A percentile compares a stretch with the other conserved stretches of the same genome.
These are phyloP conservation scores for Xylaria sp. DNA, from an alignment of 2,329 filamentous ascomycete species.

Conservation along the genomic window DNA sequence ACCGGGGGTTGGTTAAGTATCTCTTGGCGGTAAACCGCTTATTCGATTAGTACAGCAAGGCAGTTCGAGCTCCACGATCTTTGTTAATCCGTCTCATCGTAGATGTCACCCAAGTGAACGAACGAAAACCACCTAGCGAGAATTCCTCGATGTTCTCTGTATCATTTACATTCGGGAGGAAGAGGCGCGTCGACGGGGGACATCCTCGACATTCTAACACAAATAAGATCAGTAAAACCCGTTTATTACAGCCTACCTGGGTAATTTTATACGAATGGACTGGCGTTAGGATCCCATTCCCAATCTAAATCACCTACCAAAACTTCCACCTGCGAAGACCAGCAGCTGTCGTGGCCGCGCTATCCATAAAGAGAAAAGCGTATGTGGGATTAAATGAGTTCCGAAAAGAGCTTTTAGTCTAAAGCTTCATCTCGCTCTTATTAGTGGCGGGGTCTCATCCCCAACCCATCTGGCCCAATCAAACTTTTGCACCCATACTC, in stretches of 20 bases:
- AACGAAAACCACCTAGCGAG: neutral
- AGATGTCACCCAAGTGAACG: neutral
- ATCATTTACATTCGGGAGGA: neutral
- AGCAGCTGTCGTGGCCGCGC: too few relatives aligned
- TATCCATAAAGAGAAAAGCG: constrained; percentile 1
- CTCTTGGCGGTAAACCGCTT: neutral
- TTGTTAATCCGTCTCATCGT: too few relatives aligned
- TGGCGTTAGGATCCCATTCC: neutral
- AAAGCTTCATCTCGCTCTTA: constrained; percentile 19
- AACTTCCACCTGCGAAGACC: too few relatives aligned
- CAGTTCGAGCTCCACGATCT: neutral
- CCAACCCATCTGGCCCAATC: constrained; percentile 23
- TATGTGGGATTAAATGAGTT: constrained; percentile 7
- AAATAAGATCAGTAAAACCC: too few relatives aligned
- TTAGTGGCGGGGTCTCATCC: constrained; percentile 18
- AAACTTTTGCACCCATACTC: neutral
- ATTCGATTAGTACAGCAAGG: too few relatives aligned
- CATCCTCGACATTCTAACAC: neutral
- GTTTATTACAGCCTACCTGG: too few relatives aligned
- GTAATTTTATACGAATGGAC: too few relatives aligned
- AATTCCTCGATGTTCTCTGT: neutral
- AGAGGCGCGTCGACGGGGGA: neutral
- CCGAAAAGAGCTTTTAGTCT: constrained; percentile 16
- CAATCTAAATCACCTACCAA: too few relatives aligned
- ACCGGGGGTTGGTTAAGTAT: neutral